Evolutionary conservation across 1,284 basidiomycete genomes (phyloP).

Genomic region (Ceratobasidium sp.): DNA sequence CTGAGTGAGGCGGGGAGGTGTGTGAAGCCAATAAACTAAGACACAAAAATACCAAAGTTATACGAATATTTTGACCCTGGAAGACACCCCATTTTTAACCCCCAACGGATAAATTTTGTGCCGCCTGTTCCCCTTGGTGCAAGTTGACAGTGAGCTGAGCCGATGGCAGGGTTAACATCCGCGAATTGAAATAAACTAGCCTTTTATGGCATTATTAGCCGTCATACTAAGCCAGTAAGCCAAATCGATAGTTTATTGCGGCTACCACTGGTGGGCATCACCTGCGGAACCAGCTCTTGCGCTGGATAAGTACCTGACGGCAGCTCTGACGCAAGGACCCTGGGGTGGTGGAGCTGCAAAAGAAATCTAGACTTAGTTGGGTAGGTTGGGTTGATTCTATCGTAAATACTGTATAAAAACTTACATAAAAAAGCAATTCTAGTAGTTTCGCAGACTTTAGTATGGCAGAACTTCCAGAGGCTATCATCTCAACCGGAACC

Average conservation of each 20-base stretch:
- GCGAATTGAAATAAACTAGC: neutral
- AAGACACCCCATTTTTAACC: neutral
- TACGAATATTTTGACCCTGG: neutral
- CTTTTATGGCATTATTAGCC: neutral
- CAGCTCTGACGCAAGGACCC: neutral
- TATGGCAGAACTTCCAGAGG: neutral
- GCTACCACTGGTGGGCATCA: neutral
- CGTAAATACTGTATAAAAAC: neutral
- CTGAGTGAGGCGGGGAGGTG: neutral
- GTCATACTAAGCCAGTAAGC: too few species aligned
- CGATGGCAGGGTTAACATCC: neutral
- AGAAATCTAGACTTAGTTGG: neutral
- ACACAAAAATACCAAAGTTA: neutral
- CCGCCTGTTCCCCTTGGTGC: neutral
- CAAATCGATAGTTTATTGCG: neutral
- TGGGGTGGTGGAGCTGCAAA: neutral
- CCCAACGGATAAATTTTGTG: neutral
- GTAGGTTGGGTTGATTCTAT: neutral
- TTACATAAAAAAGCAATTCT: neutral
- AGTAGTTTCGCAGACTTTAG: neutral
- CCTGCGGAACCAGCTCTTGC: neutral
- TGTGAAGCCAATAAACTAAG: neutral
- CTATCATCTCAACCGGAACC: neutral
- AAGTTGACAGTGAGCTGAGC: neutral
- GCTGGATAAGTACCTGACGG: neutral